phyloP scores from a whole-genome alignment of 2,329 filamentous ascomycete genomes.

The Phyllachora maydis region DNA sequence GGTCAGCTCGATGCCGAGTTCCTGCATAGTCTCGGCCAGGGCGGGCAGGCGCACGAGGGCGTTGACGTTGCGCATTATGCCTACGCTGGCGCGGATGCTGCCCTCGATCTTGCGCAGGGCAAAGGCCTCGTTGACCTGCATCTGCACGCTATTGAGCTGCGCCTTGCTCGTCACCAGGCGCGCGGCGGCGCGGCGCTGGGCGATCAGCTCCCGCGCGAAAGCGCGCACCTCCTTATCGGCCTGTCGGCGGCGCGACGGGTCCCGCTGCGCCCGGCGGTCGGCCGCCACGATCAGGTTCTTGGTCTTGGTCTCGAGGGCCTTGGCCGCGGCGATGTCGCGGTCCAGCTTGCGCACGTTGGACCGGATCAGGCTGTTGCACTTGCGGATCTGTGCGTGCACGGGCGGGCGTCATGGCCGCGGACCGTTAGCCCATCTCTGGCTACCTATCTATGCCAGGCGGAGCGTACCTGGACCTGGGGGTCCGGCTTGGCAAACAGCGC shows the following conservation, averaged over 20 bases:
- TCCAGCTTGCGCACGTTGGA: slow-evolving; percentile 85
- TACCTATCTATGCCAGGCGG: not conserved
- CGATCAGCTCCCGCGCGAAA: slow-evolving; percentile 75
- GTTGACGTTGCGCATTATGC: slow-evolving; percentile 96
- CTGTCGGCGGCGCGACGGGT: slow-evolving; percentile 59
- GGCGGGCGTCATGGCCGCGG: slow-evolving; percentile 1
- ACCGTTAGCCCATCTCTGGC: not conserved
- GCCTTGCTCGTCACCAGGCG: slow-evolving; percentile 75
- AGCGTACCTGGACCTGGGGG: slow-evolving; percentile 69
- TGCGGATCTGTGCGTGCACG: slow-evolving; percentile 48
- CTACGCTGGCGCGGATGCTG: slow-evolving; percentile 64
- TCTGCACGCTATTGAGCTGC: slow-evolving; percentile 78
- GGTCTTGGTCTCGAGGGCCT: slow-evolving; percentile 63
- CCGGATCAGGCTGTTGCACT: slow-evolving; percentile 83
- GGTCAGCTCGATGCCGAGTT: slow-evolving; percentile 70
- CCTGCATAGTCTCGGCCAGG: slow-evolving; percentile 73
- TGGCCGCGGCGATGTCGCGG: slow-evolving; percentile 68
- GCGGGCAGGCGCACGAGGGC: slow-evolving; percentile 66
- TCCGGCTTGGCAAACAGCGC: slow-evolving; percentile 81
- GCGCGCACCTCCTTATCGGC: slow-evolving; percentile 66
- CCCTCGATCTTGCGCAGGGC: slow-evolving; percentile 91
- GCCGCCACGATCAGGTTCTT: slow-evolving; percentile 69
- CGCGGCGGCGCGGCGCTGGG: slow-evolving; percentile 52
- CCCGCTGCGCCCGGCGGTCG: slow-evolving; percentile 60
- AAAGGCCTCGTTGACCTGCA: slow-evolving; percentile 96